Evolutionary conservation across 208 protist species (phyloP).

Genomic region (Wallacemonas sp.): DNA sequence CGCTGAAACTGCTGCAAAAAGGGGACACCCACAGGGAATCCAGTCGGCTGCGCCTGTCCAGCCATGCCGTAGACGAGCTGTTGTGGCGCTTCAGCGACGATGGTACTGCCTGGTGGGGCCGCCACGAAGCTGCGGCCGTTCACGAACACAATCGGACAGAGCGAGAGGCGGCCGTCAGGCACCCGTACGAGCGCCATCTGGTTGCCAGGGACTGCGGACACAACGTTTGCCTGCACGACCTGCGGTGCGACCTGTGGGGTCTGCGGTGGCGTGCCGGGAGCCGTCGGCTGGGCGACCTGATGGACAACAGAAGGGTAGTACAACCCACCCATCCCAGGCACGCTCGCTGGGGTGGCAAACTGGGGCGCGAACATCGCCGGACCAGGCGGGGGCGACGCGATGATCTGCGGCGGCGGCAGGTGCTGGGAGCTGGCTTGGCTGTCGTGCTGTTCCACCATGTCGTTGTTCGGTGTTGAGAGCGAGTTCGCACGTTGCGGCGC

Average conservation of each 20-base stretch:
- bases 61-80: background rate
- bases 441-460: too few species aligned
- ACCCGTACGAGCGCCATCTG: slow-evolving; percentile 22
- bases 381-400: too few species aligned
- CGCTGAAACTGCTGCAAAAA: background rate
- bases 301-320: background rate
- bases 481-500: too few species aligned
- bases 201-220: background rate
- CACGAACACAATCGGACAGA: slow-evolving; percentile 21
- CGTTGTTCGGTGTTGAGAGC: too few species aligned
- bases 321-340: background rate
- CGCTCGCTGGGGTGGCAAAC: background rate
- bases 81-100: background rate
- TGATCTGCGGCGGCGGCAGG: too few species aligned
- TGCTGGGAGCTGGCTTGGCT: too few species aligned
- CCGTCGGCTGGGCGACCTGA: background rate
- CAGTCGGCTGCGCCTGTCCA: background rate
- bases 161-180: slow-evolving; percentile 22
- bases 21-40: background rate
- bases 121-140: slow-evolving; percentile 2
- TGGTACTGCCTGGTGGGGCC: background rate
- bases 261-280: background rate
- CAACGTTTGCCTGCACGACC: background rate
- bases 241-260: background rate
- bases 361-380: background rate